Conservation (phyloP, 306 rosid species). For the Quercus variabilis region DNA sequence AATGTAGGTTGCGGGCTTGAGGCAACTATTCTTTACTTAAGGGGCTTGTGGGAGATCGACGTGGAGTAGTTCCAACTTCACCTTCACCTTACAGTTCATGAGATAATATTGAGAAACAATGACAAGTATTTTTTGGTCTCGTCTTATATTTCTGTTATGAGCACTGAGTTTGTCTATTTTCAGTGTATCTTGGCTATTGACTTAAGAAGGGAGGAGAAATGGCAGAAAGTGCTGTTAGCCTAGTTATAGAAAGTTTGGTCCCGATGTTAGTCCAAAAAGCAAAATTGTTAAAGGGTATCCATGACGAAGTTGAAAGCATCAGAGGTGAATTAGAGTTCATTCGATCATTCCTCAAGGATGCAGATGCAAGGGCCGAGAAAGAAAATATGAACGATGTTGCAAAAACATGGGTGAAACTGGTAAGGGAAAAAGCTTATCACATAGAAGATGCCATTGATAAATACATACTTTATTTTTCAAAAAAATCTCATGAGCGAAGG, state of each 20-base stretch:
- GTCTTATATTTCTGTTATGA: too few relatives aligned
- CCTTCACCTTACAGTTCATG: too few relatives aligned
- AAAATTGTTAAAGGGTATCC: neutral
- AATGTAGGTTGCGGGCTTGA: too few relatives aligned
- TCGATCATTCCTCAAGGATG: neutral
- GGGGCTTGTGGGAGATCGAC: too few relatives aligned
- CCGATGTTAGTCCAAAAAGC: neutral
- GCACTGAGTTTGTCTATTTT: too few relatives aligned
- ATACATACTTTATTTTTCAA: neutral
- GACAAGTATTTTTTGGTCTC: too few relatives aligned
- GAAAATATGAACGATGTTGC: neutral
- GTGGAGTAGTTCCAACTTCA: too few relatives aligned
- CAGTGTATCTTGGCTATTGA: too few relatives aligned
- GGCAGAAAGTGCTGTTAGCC: neutral
- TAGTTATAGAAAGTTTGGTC: neutral
- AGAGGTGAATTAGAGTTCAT: neutral
- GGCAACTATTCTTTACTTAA: too few relatives aligned
- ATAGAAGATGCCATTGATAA: slow-evolving; percentile 1
- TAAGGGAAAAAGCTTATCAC: neutral
- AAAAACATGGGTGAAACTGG: neutral
- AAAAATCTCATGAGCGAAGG: neutral
- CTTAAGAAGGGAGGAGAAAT: neutral
- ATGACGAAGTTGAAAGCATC: neutral
- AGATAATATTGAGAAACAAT: too few relatives aligned
- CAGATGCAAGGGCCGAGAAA: neutral